phyloP scores from a whole-genome alignment of 345 rosid genomes.

The Moricandia arvensis region DNA sequence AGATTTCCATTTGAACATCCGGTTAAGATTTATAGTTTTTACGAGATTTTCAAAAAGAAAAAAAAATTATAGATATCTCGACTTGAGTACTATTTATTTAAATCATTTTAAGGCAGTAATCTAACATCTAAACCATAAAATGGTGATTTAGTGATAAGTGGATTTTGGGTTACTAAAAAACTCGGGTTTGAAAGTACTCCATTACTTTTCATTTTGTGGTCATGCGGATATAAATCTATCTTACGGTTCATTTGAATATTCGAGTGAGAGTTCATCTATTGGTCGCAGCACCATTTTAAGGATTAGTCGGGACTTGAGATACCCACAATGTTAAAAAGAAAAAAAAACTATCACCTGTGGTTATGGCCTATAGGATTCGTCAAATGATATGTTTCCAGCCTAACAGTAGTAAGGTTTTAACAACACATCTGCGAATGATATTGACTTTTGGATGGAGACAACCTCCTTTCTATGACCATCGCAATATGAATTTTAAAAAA shows the following conservation, averaged over 20 bases:
- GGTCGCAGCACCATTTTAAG: too few species aligned
- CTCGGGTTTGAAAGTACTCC: too few species aligned
- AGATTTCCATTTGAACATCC: neutral
- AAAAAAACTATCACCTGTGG: too few species aligned
- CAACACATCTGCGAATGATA: neutral
- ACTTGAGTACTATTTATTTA: neutral
- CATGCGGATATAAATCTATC: too few species aligned
- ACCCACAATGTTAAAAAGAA: too few species aligned
- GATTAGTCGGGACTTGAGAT: too few species aligned
- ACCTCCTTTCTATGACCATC: neutral
- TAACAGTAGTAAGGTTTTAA: neutral
- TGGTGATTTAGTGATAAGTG: too few species aligned
- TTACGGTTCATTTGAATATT: too few species aligned
- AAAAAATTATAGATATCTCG: neutral
- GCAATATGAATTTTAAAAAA: neutral
- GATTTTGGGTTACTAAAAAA: too few species aligned
- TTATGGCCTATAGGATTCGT: neutral
- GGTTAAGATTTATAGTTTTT: neutral
- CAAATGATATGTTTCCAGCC: neutral
- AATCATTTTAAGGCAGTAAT: neutral
- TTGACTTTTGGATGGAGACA: slow-evolving; percentile 1
- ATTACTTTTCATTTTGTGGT: too few species aligned
- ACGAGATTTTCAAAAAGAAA: neutral
- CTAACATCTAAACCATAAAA: neutral
- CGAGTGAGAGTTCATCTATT: too few species aligned